These are phyloP conservation scores for Pseudocercospora fijiensis DNA, from an alignment of 2,329 filamentous ascomycete genomes.

Conservation along the genomic window DNA sequence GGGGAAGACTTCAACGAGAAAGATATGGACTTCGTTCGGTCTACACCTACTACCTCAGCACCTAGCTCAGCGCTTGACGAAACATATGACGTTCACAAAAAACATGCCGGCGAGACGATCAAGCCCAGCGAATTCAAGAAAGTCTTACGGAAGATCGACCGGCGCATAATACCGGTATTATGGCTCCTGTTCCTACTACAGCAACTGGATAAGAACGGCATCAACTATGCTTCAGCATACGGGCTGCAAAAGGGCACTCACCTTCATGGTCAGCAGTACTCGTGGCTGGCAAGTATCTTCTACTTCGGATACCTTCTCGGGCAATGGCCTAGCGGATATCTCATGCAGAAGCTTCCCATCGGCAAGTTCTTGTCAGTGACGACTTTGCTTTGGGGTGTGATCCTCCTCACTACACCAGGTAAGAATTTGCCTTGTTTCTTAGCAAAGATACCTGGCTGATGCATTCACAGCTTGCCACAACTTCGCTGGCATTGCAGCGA, in stretches of 20 bases:
- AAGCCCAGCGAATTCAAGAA: slow-evolving; percentile 32
- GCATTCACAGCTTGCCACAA: slow-evolving; percentile 36
- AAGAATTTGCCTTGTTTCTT: neutral
- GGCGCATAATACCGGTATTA: slow-evolving; percentile 38
- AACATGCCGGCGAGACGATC: slow-evolving; percentile 27
- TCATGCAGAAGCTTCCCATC: slow-evolving; percentile 49
- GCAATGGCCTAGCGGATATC: slow-evolving; percentile 47
- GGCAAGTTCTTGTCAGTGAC: slow-evolving; percentile 47
- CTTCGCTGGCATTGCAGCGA: slow-evolving; percentile 42
- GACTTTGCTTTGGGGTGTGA: slow-evolving; percentile 45
- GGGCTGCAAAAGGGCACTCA: slow-evolving; percentile 51
- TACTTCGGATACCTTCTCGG: slow-evolving; percentile 52
- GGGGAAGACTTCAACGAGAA: slow-evolving; percentile 10
- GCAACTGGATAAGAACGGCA: slow-evolving; percentile 43
- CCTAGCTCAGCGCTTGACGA: slow-evolving; percentile 32
- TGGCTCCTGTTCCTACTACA: slow-evolving; percentile 42
- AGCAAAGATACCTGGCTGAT: neutral
- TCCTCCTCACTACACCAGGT: slow-evolving; percentile 43
- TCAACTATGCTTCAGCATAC: slow-evolving; percentile 51
- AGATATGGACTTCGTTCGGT: slow-evolving; percentile 13
- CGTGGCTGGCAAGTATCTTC: slow-evolving; percentile 52
- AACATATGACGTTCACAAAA: slow-evolving; percentile 33
- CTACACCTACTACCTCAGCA: slow-evolving; percentile 17
- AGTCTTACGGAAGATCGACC: slow-evolving; percentile 40
- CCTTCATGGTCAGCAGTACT: slow-evolving; percentile 52